Evolutionary conservation across 495 filamentous ascomycete genomes (phyloP).

Genomic region (Xanthoparmelia taractica): DNA sequence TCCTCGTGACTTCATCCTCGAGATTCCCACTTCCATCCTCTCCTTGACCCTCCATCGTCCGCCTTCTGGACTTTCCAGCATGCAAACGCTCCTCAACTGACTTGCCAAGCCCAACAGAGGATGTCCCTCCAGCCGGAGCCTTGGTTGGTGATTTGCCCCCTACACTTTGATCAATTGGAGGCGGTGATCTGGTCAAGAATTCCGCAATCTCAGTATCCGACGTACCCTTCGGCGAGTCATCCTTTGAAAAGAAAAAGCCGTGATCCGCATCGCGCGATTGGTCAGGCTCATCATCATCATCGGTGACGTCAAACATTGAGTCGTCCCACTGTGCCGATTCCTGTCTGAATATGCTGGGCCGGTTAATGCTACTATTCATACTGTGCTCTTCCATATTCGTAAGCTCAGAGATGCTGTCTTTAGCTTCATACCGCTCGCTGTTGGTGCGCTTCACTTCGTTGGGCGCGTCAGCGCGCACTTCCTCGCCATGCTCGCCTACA

Average conservation of each 20-base stretch:
- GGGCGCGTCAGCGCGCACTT: conserved; percentile 27
- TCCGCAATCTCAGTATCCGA: conserved; percentile 23
- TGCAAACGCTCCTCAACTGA: conserved; percentile 20
- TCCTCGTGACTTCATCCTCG: conserved; percentile 16
- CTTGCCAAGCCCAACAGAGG: conserved; percentile 22
- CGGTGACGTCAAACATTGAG: conserved; percentile 31
- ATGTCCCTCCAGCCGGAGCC: conserved; percentile 14
- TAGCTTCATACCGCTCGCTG: conserved; percentile 25
- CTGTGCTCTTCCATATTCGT: conserved; percentile 11
- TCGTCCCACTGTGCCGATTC: conserved; percentile 39
- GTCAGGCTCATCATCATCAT: conserved; percentile 28
- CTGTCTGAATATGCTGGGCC: conserved; percentile 25
- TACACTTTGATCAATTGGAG: not conserved
- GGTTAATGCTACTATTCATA: conserved; percentile 20
- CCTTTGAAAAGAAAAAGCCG: not conserved
- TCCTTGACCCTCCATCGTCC: not conserved
- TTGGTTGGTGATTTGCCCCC: not conserved
- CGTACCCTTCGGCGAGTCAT: conserved; percentile 12
- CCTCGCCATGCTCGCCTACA: conserved; percentile 39
- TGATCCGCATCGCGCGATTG: not conserved
- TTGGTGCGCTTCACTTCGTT: conserved; percentile 16
- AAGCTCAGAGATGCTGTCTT: conserved; percentile 24
- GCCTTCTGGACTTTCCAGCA: conserved; percentile 12
- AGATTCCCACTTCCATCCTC: not conserved
- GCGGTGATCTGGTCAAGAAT: conserved; percentile 20